Base-by-base conservation (phyloP, 2,329 filamentous ascomycete genomes). In the Thermomyces lanuginosus region DNA sequence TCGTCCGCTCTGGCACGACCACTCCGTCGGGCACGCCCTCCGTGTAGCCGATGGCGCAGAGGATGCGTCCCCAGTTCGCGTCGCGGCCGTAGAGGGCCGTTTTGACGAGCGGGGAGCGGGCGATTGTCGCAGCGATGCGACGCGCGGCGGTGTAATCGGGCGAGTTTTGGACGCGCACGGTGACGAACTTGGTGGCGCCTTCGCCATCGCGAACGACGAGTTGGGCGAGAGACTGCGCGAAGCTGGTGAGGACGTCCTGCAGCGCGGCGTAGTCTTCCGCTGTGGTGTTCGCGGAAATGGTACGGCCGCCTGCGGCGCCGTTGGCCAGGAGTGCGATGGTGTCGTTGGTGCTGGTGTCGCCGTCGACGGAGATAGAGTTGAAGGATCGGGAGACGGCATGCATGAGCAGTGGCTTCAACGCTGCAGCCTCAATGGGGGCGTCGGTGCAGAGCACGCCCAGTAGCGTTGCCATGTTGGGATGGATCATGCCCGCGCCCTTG, bases 401-500 rank as follows among this genome's bases (percentile, higher is more conserved):
- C 32, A 65, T 71, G 22, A 95, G 73, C 8, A 89, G 64, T 0
- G 64, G 53, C 25, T 73, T 69, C 32, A 93, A 69, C 6, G 76
- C 65, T 1, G 55, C 48, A 3, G 78, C 63, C 0, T 72, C 64
- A 43, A 95, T 69, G 16, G 83, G 78, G 1, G 77, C 86, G 43
- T 98, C 89, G 8, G 89, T 98, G 44, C 81, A 83, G 44, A 95
- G 68, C 34, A 95, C 77, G 28, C 81, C 83, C 18, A 98, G 72
- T 17, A 95, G 69, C 1, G 89, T 98, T 16, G 83, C 89, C 84
- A 98, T 92, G 61, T 98, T 95, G 24, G 89, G 89, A 48, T 93
- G 84, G 51, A 98, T 92, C 89, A 98, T 98, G 46, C 89, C 89
- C 4, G 89, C 89, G 31, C 89, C 89, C 61, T 98, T 98, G 45